A percentile compares a stretch with the other conserved stretches of the same genome.
phyloP scores from a whole-genome alignment of 2,329 filamentous ascomycete species.

The Talaromyces funiculosus region DNA sequence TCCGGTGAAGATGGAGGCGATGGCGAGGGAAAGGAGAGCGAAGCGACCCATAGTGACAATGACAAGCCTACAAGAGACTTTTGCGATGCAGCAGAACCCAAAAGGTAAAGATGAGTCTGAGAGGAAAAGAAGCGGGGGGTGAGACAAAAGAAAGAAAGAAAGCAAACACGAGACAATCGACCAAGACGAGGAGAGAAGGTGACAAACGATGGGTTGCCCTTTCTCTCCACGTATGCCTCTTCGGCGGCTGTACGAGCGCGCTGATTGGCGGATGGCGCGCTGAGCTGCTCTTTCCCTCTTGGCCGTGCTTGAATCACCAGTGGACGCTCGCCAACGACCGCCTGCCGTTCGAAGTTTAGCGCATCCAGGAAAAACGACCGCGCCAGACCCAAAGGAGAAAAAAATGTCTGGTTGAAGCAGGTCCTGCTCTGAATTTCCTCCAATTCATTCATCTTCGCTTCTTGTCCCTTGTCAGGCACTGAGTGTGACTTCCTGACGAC shows the following conservation, averaged over 20 bases:
- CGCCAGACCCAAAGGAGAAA: slow-evolving; percentile 14
- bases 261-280: slow-evolving; percentile 3
- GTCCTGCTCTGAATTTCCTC: not conserved
- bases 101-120: slow-evolving; percentile 7
- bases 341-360: not conserved
- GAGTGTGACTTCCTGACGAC: slow-evolving; percentile 3
- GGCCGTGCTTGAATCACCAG: not conserved
- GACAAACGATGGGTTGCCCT: slow-evolving; percentile 9
- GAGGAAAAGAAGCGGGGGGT: slow-evolving; percentile 13
- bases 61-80: slow-evolving; percentile 7
- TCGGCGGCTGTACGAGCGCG: not conserved
- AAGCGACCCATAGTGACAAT: slow-evolving; percentile 62
- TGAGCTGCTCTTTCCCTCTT: slow-evolving; percentile 8
- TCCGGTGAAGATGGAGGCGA: slow-evolving; percentile 63
- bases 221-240: slow-evolving; percentile 25
- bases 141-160: slow-evolving; percentile 18
- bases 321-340: not conserved
- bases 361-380: not conserved
- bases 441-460: slow-evolving; percentile 2
- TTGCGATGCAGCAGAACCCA: slow-evolving; percentile 7
- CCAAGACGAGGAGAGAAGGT: slow-evolving; percentile 4
- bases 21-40: slow-evolving; percentile 64
- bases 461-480: slow-evolving; percentile 1
- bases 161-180: slow-evolving; percentile 7
- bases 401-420: slow-evolving; percentile 12